Evolutionary conservation across 306 rosid species (phyloP), one percentile per base, ranked within the genome.

Genomic region (Prunus mira): DNA sequence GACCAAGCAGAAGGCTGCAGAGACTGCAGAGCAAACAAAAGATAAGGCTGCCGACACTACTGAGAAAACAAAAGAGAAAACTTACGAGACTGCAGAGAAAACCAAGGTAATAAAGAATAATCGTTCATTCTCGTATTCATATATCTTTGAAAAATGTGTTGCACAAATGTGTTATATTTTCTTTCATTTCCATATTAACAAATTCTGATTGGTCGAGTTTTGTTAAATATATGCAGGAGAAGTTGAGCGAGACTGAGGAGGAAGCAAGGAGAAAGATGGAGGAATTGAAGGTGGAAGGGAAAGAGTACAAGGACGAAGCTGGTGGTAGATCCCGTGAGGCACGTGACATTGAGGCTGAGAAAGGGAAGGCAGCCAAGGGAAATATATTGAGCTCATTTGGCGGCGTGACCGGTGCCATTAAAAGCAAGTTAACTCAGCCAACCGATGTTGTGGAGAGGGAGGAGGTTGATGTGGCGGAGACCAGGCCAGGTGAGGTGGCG

Each of bases 251-350:
- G 65, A 78, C 55, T 9, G 87, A 76, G 56, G 89, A 84, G 61
- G 88, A 84, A 34, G 84, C 82, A 4, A 82, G 85, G 76, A 75
- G 76, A 82, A 88, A 65, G 19, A 75, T 83, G 82, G 93, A 87
- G 56, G 88, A 82, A 5, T 52, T 81, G n/a, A 88, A 75, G 73
- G 61, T 84, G 54, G 34, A 65, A 45, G 89, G 76, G 0, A 66
- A 70, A 61, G 82, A 62, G 2, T 54, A 58, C 25, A 67, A 63
- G 19, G 73, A 61, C 10, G 66, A 79, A 65, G 77, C 81, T 34
- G 63, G 55, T 11, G 50, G 50, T 2, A 67, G 8, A 72, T 46
- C 57, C 41, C 30, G 75, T 20, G 75, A 55, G 27, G 51, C 18
- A 72, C 25, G 18, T 12, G 76, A 47, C 34, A 58, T 56, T 19